Base-by-base conservation (phyloP, 495 filamentous ascomycete genomes). In the Aspergillus asperescens region DNA sequence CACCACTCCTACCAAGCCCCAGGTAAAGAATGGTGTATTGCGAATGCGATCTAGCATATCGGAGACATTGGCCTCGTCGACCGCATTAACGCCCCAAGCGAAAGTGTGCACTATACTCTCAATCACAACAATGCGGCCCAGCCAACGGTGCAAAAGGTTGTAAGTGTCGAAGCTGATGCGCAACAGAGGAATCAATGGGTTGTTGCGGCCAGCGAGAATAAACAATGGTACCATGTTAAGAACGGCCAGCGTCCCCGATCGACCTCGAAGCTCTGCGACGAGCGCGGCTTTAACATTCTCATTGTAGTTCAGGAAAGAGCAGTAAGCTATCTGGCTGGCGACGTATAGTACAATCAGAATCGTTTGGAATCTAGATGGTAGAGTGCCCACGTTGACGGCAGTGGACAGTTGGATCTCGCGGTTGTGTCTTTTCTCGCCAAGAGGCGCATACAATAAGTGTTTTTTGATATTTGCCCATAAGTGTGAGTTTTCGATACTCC, bases 101-200 rank as follows among this genome's bases (percentile, higher is more conserved):
- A 77, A 41, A 3, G 85, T 86, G 63, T 97, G 93, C 10, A 83
- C 75, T 41, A 96, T 35, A 5, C 83, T 74, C 65, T 98, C 87
- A 12, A 92, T 38, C 16, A 87, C 83, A 6, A 94, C 81, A 19
- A 96, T 83, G 16, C 93, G 86, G 19, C 92, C 93, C 48, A 97
- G 83, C 92, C 93, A 98, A 31, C 93, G 84, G 67, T 98, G 93
- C 24, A 97, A 70, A 23, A 96, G 75, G 67, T 96, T 97, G 77
- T 90, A 96, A 0, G 91, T 95, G 71, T 98, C 94, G 69, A 96
- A 98, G 66, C 88, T 92, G 69, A 97, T 83, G 23, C 82, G 82
- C 57, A 95, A 75, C 12, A 95, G 67, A 5, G 74, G 64, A 55
- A 96, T 96, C n/a, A 96, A 72, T 13, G 89, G 89, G 64, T 95